These are phyloP conservation scores for Bryoerythrophyllum caledonicum DNA, from an alignment of 225 moss, liverwort and hornwort genomes.

Conservation along the genomic window DNA sequence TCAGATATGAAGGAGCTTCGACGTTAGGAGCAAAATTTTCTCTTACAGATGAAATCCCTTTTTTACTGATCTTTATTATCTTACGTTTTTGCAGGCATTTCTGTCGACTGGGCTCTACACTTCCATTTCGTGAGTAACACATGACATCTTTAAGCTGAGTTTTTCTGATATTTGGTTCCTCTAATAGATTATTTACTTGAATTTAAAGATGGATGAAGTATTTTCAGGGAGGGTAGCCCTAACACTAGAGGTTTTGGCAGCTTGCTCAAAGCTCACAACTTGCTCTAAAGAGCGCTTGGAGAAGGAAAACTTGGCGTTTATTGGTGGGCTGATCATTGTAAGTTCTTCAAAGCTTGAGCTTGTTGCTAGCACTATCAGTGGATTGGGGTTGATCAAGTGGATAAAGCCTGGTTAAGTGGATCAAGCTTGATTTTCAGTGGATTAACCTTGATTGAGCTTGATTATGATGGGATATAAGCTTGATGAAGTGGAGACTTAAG, in stretches of 20 bases:
- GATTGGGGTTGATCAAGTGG: background rate
- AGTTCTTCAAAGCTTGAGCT: slow-evolving; percentile 18
- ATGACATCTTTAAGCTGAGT: too few relatives aligned
- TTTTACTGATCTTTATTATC: background rate
- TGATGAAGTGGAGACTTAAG: too few relatives aligned
- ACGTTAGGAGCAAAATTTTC: background rate
- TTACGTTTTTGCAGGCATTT: slow-evolving; percentile 54
- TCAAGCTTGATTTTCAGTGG: too few relatives aligned
- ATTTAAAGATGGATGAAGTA: too few relatives aligned
- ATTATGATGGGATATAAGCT: too few relatives aligned
- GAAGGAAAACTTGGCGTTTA: slow-evolving; percentile 40
- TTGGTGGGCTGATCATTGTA: slow-evolving; percentile 65
- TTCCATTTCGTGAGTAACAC: slow-evolving; percentile 49
- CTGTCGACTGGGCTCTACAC: slow-evolving; percentile 68
- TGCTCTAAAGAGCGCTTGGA: slow-evolving; percentile 41
- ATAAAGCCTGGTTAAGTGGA: too few relatives aligned
- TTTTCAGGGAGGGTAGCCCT: slow-evolving; percentile 1
- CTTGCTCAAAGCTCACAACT: slow-evolving; percentile 54
- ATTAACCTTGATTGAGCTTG: too few relatives aligned
- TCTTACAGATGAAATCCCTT: too few relatives aligned
- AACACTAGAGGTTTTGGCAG: slow-evolving; percentile 36
- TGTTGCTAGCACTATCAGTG: background rate
- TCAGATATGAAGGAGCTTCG: too few relatives aligned
- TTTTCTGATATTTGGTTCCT: too few relatives aligned
- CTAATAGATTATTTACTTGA: too few relatives aligned